Conservation (phyloP, 2,329 filamentous ascomycete genomes). For the Chaetoscypha palmicola region DNA sequence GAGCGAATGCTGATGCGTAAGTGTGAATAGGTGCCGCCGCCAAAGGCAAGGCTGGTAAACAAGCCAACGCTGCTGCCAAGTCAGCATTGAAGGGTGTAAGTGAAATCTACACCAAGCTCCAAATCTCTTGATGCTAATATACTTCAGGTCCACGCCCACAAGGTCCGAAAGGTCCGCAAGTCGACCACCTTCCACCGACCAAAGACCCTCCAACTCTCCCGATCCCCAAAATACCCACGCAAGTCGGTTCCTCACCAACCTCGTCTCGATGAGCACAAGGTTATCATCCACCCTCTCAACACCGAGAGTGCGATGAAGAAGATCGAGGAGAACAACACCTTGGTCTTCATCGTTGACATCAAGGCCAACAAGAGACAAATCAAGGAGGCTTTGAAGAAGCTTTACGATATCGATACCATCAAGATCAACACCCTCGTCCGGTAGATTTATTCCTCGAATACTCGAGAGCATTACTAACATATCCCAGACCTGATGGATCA, state of each 20-base stretch:
- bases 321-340: conserved; percentile 99
- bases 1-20: conserved; percentile 66
- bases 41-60: conserved; percentile 62
- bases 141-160: conserved; percentile 63
- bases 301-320: conserved; percentile 99
- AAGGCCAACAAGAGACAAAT: conserved; percentile 99
- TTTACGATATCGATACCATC: conserved; percentile 95
- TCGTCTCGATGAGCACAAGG: conserved; percentile 94
- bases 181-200: conserved; percentile 95
- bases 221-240: conserved; percentile 91
- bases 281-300: conserved; percentile 97
- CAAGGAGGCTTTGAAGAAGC: conserved; percentile 96
- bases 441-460: conserved; percentile 42
- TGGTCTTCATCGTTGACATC: conserved; percentile 94
- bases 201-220: conserved; percentile 90
- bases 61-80: conserved; percentile 92
- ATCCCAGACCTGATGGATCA: conserved; percentile 74
- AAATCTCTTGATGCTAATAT: conserved; percentile 33
- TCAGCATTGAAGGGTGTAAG: conserved; percentile 92
- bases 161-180: conserved; percentile 86
- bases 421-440: conserved; percentile 99
- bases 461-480: conserved; percentile 14
- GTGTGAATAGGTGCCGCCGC: conserved; percentile 46
- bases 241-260: conserved; percentile 86
- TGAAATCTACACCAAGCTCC: conserved; percentile 32